Evolutionary conservation across 169 alveolate genomes (phyloP).

Genomic region (Miamiensis avidus): DNA sequence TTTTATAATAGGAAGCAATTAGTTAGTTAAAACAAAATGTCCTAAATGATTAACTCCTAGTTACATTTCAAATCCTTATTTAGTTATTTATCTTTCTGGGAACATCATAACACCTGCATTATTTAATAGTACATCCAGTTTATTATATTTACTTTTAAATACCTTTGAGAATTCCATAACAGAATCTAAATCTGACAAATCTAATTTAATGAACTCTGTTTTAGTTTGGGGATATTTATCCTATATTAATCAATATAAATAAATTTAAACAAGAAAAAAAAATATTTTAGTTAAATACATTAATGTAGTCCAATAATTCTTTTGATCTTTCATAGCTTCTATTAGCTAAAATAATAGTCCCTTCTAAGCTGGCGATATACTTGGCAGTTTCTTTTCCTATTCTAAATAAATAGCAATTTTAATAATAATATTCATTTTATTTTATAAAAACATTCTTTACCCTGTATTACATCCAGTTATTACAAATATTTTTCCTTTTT

Average conservation of each 20-base stretch:
- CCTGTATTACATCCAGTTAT: constrained; percentile 80
- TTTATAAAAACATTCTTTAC: too few species aligned
- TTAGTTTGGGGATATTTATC: constrained; percentile 1
- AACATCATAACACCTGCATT: constrained; percentile 78
- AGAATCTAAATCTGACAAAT: constrained; percentile 50
- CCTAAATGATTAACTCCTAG: constrained; percentile 70
- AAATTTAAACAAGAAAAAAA: too few species aligned
- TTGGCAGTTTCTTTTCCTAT: constrained; percentile 75
- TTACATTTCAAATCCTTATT: constrained; percentile 54
- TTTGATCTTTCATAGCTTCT: constrained; percentile 40
- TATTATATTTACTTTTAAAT: constrained; percentile 29
- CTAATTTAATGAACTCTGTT: constrained; percentile 49
- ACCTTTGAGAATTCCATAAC: constrained; percentile 42
- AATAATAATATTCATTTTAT: too few species aligned
- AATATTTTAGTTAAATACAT: too few species aligned
- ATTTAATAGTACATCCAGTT: constrained; percentile 71
- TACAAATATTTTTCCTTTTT: constrained; percentile 40
- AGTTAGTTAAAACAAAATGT: constrained; percentile 60
- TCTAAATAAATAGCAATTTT: too few species aligned
- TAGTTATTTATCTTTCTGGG: constrained; percentile 31
- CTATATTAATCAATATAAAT: constrained; percentile 8
- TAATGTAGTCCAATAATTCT: too few species aligned
- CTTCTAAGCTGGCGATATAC: constrained; percentile 65
- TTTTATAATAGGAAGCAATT: constrained; percentile 44
- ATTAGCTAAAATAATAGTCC: constrained; percentile 61